Conservation (phyloP, 805 yeast genomes). For the Yamadazyma paraphyllophila region DNA sequence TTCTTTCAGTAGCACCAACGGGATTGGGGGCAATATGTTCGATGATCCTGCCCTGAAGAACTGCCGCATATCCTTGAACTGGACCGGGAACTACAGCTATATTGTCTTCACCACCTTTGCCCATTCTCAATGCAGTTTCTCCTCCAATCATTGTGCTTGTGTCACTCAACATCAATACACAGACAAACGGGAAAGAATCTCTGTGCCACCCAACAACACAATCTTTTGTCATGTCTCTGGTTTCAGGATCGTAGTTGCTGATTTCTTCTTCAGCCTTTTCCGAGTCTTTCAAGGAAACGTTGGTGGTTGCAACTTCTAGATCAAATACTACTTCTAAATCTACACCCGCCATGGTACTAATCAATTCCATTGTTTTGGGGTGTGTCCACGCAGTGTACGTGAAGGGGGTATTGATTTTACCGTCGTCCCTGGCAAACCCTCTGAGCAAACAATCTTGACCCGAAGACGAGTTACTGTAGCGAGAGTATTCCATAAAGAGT, state of each 20-base stretch:
- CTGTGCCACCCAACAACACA: constrained; percentile 63
- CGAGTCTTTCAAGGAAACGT: constrained; percentile 45
- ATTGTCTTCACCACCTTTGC: constrained; percentile 23
- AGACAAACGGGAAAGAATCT: constrained; percentile 64
- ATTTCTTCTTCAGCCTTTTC: constrained; percentile 31
- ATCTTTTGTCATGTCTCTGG: constrained; percentile 27
- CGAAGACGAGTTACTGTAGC: constrained; percentile 41
- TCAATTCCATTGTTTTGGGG: constrained; percentile 53
- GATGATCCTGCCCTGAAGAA: constrained; percentile 39
- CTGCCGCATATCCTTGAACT: constrained; percentile 35
- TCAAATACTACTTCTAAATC: constrained; percentile 55
- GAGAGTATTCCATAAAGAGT: constrained; percentile 43
- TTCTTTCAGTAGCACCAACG: constrained; percentile 34
- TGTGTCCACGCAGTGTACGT: constrained; percentile 57
- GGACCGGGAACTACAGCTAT: constrained; percentile 26
- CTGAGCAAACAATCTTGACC: constrained; percentile 51
- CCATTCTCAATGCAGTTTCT: constrained; percentile 53
- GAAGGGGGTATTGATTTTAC: constrained; percentile 43
- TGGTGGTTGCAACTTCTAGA: constrained; percentile 55
- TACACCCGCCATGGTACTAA: constrained; percentile 58
- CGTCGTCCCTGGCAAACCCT: constrained; percentile 45
- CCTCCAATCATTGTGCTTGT: constrained; percentile 61
- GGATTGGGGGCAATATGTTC: constrained; percentile 43
- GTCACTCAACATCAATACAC: constrained; percentile 62
- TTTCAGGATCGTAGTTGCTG: constrained; percentile 4